phyloP scores from a whole-genome alignment of 2,329 filamentous ascomycete genomes.

The Ilyonectria destructans region DNA sequence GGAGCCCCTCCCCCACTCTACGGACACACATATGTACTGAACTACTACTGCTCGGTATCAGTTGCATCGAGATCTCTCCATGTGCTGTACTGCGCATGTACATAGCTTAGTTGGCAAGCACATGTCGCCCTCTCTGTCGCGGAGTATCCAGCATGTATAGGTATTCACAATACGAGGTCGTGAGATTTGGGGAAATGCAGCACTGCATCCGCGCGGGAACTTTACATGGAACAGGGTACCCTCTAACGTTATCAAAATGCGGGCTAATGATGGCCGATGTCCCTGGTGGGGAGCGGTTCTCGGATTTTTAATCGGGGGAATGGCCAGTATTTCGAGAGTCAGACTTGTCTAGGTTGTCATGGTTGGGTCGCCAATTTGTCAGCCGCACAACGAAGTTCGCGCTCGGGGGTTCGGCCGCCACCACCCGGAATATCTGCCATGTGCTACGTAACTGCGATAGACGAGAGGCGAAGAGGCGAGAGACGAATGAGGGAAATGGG shows the following conservation, averaged over 20 bases:
- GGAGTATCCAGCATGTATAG: background rate
- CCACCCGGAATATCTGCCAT: background rate
- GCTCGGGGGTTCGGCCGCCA: conserved; percentile 5
- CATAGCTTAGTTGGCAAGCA: background rate
- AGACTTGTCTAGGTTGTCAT: background rate
- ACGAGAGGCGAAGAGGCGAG: background rate
- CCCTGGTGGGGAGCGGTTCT: background rate
- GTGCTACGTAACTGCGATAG: background rate
- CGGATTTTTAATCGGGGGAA: background rate
- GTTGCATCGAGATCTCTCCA: background rate
- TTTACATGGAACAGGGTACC: background rate
- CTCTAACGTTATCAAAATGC: background rate
- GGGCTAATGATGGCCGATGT: background rate
- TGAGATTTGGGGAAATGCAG: background rate
- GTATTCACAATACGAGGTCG: background rate
- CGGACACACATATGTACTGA: background rate
- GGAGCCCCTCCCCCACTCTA: conserved; percentile 1
- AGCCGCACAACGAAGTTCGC: background rate
- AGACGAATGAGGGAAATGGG: background rate
- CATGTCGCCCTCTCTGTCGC: background rate
- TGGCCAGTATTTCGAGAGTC: conserved; percentile 1
- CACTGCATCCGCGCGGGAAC: background rate
- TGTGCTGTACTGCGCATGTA: background rate
- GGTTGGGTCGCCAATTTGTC: conserved; percentile 7
- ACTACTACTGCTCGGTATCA: background rate